A percentile compares a stretch with the other conserved stretches of the same genome.
These are phyloP conservation scores for Globisporangium spiculum DNA, from an alignment of 352 stramenopile species.

Conservation along the genomic window DNA sequence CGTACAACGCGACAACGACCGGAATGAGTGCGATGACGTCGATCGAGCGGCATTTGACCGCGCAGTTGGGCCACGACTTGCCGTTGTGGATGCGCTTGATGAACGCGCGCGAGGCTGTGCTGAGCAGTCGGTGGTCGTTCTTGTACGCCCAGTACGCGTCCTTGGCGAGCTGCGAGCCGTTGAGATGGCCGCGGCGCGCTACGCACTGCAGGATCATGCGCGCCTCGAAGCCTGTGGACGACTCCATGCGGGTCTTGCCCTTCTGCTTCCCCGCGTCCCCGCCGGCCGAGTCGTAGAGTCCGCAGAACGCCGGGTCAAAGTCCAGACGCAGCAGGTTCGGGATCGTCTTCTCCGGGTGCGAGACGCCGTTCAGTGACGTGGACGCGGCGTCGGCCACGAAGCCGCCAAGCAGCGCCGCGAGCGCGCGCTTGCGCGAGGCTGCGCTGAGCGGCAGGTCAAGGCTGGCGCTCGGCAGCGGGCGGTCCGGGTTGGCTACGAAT, in stretches of 20 bases:
- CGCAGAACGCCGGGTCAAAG: constrained; percentile 79
- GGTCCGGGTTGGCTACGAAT: constrained; percentile 42
- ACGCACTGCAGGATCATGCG: constrained; percentile 75
- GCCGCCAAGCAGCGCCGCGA: constrained; percentile 67
- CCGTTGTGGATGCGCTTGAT: constrained; percentile 74
- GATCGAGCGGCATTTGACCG: constrained; percentile 77
- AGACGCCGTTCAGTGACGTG: constrained; percentile 76
- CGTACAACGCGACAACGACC: constrained; percentile 74
- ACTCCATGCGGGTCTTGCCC: constrained; percentile 50
- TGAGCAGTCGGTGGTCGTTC: constrained; percentile 72
- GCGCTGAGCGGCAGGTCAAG: constrained; percentile 67
- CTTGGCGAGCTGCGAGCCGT: constrained; percentile 70
- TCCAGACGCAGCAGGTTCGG: constrained; percentile 68
- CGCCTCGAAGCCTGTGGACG: constrained; percentile 74
- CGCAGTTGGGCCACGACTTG: constrained; percentile 69
- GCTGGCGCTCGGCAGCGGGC: constrained; percentile 43
- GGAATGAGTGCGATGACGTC: constrained; percentile 74
- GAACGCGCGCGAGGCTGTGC: constrained; percentile 63
- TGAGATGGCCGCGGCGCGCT: constrained; percentile 62
- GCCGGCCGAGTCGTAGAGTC: constrained; percentile 46
- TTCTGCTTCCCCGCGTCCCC: constrained; percentile 30
- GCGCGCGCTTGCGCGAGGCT: constrained; percentile 48
- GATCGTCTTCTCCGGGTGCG: constrained; percentile 73
- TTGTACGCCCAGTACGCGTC: constrained; percentile 84
- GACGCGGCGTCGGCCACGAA: constrained; percentile 79